A percentile compares a stretch with the other conserved stretches of the same genome.
phyloP scores from a whole-genome alignment of 2,329 filamentous ascomycete genomes.

The Penicillium sp. region DNA sequence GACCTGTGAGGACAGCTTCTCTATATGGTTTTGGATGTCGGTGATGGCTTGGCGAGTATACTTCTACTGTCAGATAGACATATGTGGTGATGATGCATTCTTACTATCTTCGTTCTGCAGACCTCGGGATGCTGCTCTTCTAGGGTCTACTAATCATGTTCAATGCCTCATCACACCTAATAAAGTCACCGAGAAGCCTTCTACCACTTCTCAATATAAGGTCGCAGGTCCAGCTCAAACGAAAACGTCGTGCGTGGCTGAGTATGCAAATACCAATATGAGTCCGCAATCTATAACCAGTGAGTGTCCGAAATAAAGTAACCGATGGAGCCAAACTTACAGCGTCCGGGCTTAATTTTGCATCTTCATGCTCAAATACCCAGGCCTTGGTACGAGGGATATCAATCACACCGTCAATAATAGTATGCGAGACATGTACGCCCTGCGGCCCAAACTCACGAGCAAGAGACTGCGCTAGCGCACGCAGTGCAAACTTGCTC shows the following conservation, averaged over 20 bases:
- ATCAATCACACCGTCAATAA: conserved; percentile 84
- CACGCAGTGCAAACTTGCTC: conserved; percentile 76
- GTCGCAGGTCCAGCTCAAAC: conserved; percentile 75
- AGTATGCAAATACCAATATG: conserved; percentile 79
- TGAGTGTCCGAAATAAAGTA: conserved; percentile 4
- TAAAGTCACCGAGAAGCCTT: not conserved
- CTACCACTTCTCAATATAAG: conserved; percentile 81
- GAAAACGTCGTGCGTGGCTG: conserved; percentile 78
- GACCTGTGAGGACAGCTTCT: not conserved
- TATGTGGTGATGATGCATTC: not conserved
- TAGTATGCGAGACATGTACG: conserved; percentile 76
- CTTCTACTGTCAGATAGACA: not conserved
- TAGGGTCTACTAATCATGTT: not conserved
- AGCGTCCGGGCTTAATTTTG: conserved; percentile 71
- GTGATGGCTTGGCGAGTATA: not conserved
- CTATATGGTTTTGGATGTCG: not conserved
- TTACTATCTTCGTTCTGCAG: not conserved
- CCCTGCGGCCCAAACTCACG: conserved; percentile 82
- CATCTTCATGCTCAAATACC: conserved; percentile 56
- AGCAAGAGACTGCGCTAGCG: conserved; percentile 70
- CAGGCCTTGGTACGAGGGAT: conserved; percentile 67
- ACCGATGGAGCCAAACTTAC: conserved; percentile 49
- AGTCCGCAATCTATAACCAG: conserved; percentile 68
- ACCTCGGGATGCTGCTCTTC: not conserved
- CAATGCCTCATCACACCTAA: not conserved